Base-by-base conservation (phyloP, 257 asterid genomes). In the Solanum lignicaule region DNA sequence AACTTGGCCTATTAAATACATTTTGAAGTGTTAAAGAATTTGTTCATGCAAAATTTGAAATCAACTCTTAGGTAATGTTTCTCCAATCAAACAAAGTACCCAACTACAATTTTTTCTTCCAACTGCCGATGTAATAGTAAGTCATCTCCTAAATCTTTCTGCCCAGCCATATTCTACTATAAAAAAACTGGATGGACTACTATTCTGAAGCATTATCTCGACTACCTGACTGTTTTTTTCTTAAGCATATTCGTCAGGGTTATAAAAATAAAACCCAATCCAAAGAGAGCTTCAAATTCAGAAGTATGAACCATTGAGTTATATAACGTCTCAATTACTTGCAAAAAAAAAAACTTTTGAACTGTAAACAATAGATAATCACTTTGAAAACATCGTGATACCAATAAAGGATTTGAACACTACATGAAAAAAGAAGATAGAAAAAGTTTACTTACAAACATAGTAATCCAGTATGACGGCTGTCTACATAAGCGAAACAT, bases 401-500 rank as follows among this genome's bases (percentile, higher is more conserved):
- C 38, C 72, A 48, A 75, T 35, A 32, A 79, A 36, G 48, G 69
- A 84, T 62, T 58, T 18, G 75, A 31, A 65, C 38, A 65, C 58
- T 32, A 35, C 72, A 46, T 72, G 84, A 73, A 68, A 87, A n/a
- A 88, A 65, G 81, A 88, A 65, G 75, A 65, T 35, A 10, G 82
- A 60, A 85, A 84, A 89, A 83, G 81, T 89, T 46, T 55, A 93
- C 99, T 92, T 89, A 97, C 99, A 68, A 90, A 87, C 91, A 97
- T 92, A 32, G 99, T 94, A 86, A 93, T 88, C 99, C 99, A 97
- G 91, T 97, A 97, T 58, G 98, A 94, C 16, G 98, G 99, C 88
- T 97, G 95, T 87, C 93, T 92, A 91, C 98, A 97, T 35, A 97
- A 92, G 88, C 99, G 98, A 83, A 95, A 95, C 99, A 97, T 97